A percentile compares a stretch with the other conserved stretches of the same genome.
Conservation (phyloP, 495 filamentous ascomycete genomes). For the Hyaloscypha hepaticicola region DNA sequence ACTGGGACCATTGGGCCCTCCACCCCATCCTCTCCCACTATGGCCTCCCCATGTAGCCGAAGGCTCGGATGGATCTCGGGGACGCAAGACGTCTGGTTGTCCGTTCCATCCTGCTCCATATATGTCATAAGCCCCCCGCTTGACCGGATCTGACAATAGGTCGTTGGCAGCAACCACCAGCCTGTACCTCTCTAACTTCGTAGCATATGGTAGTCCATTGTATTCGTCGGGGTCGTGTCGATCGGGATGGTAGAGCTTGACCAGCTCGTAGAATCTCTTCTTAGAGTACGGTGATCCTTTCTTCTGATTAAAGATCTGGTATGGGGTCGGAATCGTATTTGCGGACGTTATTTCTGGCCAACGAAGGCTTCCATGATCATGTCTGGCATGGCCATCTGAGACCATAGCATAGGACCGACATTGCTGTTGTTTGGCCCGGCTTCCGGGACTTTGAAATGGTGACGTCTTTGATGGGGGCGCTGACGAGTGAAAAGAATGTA, state of each 20-base stretch:
- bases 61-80: conserved; percentile 30
- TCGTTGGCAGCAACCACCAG: conserved; percentile 83
- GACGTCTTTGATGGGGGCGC: conserved; percentile 27
- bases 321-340: conserved; percentile 68
- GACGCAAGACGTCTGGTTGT: conserved; percentile 36
- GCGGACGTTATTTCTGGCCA: conserved; percentile 38
- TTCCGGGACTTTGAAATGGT: conserved; percentile 11
- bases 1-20: conserved; percentile 56
- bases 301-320: conserved; percentile 76
- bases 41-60: conserved; percentile 36
- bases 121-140: conserved; percentile 76
- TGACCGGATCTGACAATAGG: conserved; percentile 81
- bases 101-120: conserved; percentile 78
- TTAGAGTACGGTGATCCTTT: conserved; percentile 74
- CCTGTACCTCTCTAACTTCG: conserved; percentile 80
- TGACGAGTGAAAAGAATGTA: conserved; percentile 15
- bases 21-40: conserved; percentile 45
- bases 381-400: conserved; percentile 29
- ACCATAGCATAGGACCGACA: conserved; percentile 38
- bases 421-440: conserved; percentile 7
- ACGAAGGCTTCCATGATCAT: conserved; percentile 24
- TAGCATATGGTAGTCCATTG: conserved; percentile 47
- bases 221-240: conserved; percentile 39
- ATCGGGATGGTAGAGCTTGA: conserved; percentile 96
- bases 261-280: conserved; percentile 78